Percentiles rank a stretch among this genome's conserved stretches.
phyloP scores from a whole-genome alignment of 2,329 filamentous ascomycete species.

The Diplodia intermedia region DNA sequence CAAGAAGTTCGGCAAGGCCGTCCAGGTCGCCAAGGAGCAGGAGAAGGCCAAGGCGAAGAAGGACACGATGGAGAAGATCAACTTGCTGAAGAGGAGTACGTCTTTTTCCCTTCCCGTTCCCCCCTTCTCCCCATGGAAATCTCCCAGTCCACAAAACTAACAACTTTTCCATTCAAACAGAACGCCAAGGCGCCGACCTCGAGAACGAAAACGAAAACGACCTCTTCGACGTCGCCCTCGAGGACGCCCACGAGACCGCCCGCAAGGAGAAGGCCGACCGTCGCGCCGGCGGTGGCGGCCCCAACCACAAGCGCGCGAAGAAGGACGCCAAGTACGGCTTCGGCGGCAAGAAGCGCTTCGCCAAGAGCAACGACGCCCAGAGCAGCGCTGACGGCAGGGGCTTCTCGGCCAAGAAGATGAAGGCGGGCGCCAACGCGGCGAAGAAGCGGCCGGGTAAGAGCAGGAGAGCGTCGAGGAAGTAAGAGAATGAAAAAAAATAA shows the following conservation, averaged over 20 bases:
- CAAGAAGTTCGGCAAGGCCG: conserved; percentile 99
- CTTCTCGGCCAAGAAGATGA: conserved; percentile 88
- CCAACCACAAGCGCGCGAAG: conserved; percentile 81
- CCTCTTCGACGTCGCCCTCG: conserved; percentile 89
- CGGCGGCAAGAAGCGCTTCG: conserved; percentile 90
- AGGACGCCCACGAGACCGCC: conserved; percentile 65
- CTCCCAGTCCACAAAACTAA: conserved; percentile 36
- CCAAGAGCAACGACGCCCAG: conserved; percentile 87
- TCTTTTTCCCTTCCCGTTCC: conserved; percentile 36
- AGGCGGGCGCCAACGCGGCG: conserved; percentile 55
- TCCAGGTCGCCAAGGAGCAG: conserved; percentile 94
- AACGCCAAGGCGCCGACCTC: conserved; percentile 76
- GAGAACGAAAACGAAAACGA: conserved; percentile 78
- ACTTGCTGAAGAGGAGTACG: conserved; percentile 92
- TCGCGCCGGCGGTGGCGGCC: conserved; percentile 46
- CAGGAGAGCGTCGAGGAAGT: conserved; percentile 40
- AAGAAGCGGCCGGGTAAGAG: conserved; percentile 51
- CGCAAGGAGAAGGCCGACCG: conserved; percentile 53
- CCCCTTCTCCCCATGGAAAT: not conserved
- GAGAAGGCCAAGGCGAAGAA: conserved; percentile 92
- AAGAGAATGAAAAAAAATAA: not conserved
- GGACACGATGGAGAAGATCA: conserved; percentile 94
- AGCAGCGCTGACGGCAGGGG: conserved; percentile 81
- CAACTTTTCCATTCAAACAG: conserved; percentile 55
- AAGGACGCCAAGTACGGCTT: conserved; percentile 95